Evolutionary conservation across 345 rosid genomes (phyloP).

Genomic region (Psidium guajava): DNA sequence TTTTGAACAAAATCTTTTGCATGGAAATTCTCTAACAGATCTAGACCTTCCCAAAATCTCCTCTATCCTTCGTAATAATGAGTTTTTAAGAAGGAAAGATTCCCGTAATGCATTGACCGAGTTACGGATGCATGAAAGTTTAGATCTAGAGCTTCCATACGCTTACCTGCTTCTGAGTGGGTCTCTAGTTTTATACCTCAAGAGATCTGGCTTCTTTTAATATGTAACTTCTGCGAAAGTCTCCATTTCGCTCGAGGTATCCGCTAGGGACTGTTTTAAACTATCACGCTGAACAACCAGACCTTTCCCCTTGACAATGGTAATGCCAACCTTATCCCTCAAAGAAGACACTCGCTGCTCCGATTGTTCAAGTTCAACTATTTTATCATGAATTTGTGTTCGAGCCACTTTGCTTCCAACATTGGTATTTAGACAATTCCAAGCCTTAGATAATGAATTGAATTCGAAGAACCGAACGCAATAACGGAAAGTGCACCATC

Average conservation of each 20-base stretch:
- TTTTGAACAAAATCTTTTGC: constrained; percentile 76
- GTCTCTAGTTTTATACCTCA: constrained; percentile 59
- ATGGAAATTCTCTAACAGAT: constrained; percentile 86
- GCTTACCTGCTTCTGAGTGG: constrained; percentile 82
- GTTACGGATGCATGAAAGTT: constrained; percentile 93
- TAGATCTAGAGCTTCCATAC: constrained; percentile 92
- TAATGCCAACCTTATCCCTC: constrained; percentile 93
- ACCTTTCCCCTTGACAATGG: constrained; percentile 94
- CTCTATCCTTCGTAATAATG: constrained; percentile 84
- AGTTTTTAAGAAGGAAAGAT: constrained; percentile 91
- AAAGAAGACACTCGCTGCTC: constrained; percentile 74
- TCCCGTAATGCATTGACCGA: constrained; percentile 92
- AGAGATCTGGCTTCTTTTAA: constrained; percentile 54
- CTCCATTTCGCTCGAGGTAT: constrained; percentile 65
- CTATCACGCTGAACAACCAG: constrained; percentile 75
- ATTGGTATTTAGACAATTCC: too few species aligned
- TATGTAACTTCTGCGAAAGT: constrained; percentile 63
- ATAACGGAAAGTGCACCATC: too few species aligned
- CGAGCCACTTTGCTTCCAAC: constrained; percentile 33
- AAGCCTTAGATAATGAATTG: too few species aligned
- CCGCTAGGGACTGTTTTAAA: constrained; percentile 64
- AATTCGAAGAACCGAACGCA: too few species aligned
- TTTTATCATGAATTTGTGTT: constrained; percentile 48
- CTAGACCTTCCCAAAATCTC: constrained; percentile 87
- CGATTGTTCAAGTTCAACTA: constrained; percentile 62